Evolutionary conservation across 2,329 filamentous ascomycete species (phyloP), one percentile per base, ranked within the genome.

Genomic region (Aspergillus luchuensis): DNA sequence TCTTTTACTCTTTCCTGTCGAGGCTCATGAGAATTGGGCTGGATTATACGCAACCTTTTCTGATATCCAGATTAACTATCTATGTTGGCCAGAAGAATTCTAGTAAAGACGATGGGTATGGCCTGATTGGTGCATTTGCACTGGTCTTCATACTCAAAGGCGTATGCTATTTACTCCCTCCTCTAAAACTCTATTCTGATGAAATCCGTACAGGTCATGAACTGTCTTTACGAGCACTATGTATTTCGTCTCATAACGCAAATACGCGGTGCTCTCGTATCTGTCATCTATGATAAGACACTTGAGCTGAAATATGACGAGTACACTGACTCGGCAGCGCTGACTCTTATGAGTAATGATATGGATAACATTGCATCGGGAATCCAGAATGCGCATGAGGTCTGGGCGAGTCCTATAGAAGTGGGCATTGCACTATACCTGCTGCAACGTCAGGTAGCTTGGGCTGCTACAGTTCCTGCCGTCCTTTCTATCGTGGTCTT

Each of bases 251-350:
- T 43, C 10, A 53, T 54, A 13, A 48, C 56, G 6, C 50, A 53
- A 23, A 52, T 78, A 17, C 69, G 79, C 45, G 74, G 75, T n/a
- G 73, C 69, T 2, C 60, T 80, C 13, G 69, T 79, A 6, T 76
- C 78, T 0, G 60, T 84, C 25, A 78, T 86, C 2, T 85, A 81
- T 63, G 71, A 76, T 17, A 81, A 82, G 64, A 81, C 80, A 0
- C 59, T 81, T 1, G 64, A 67, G 0, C 61, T 80, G 15, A 70
- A 70, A 10, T 67, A 70, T 0, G 63, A 68, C 0, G 63, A 69
- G 1, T 67, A 74, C 23, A 74, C 77, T 15, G 77, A 79, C 21
- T 71, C 73, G 1, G 74, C 75, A 0, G 73, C 80, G 1, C 65
- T 80, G 4, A 82, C 80, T 1, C 69, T 82, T 7, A 83, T 83